These are phyloP conservation scores for Avena eriantha DNA, from an alignment of 176 grass and related monocot species.

Conservation along the genomic window DNA sequence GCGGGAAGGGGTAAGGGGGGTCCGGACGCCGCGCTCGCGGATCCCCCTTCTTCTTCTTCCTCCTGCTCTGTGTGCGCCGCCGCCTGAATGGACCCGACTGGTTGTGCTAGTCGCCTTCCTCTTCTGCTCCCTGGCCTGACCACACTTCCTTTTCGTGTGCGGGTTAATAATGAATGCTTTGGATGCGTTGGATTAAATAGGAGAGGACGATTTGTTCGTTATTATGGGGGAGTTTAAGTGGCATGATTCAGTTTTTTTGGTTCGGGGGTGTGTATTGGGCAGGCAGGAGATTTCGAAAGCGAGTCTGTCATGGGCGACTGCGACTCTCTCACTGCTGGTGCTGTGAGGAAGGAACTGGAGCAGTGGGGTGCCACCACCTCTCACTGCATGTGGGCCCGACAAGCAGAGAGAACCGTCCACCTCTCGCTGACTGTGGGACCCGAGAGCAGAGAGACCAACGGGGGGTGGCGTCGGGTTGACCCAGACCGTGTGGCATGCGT, in stretches of 20 bases:
- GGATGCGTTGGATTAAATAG: conserved; percentile 38
- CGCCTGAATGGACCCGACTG: conserved; percentile 49
- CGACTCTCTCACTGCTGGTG: neutral
- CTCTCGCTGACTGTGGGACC: conserved; percentile 46
- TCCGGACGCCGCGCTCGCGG: conserved; percentile 4
- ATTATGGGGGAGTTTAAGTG: conserved; percentile 45
- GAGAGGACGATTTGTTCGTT: conserved; percentile 34
- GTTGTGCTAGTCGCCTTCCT: conserved; percentile 9
- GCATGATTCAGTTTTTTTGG: conserved; percentile 30
- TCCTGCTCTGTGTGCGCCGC: conserved; percentile 36
- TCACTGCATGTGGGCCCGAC: conserved; percentile 35
- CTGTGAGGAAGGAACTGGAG: neutral
- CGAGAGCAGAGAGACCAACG: too few relatives aligned
- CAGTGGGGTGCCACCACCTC: neutral
- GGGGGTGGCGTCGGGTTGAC: conserved; percentile 44
- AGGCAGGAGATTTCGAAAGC: conserved; percentile 40
- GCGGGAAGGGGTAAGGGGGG: neutral
- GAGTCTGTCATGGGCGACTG: conserved; percentile 40
- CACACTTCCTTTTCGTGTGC: neutral
- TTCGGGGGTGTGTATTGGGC: neutral
- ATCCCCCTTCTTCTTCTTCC: neutral
- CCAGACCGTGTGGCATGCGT: neutral
- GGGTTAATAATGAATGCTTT: conserved; percentile 29
- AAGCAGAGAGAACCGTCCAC: neutral
- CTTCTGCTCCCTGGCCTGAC: neutral